Evolutionary conservation across 257 asterid species (phyloP), one percentile per base, ranked within the genome.

Genomic region (Haberlea rhodopensis): DNA sequence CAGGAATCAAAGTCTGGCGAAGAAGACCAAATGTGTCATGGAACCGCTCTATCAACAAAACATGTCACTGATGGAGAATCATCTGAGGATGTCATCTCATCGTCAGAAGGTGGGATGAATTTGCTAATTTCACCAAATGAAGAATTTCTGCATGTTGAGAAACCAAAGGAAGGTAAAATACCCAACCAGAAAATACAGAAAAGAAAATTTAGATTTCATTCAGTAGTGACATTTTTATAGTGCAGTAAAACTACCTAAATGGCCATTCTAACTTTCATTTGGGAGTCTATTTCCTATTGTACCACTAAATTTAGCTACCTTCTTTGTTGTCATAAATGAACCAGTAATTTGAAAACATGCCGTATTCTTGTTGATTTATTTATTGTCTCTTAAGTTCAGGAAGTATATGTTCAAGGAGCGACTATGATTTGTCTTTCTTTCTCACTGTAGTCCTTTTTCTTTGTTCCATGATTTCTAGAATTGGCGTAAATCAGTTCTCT

Each of bases 61-160:
- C 78, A 74, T 53, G 75, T 68, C 60, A 51, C 69, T 49, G 63
- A 60, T 29, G 85, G 63, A 25, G 77, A 68, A 23, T 56, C 46
- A 55, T 8, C 13, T 31, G 15, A 34, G 20, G 23, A 3, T 48
- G 25, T 7, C 25, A 22, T 19, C 56, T 18, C 22, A 19, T 51
- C 10, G 11, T 51, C 25, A 11, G 13, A 40, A 40, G 48, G 18
- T 40, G 48, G 48, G 18, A 40, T 40, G 48, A 13, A 40, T 40
- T 13, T 40, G 6, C 1, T 40, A 40, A 40, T 40, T 40, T 40
- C 48, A 40, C 3, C 18, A 40, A 9, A 40, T 40, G 18, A 4
- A 40, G 48, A 3, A 40, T 40, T 40, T 40, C 0, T 40, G 18
- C 11, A n/a, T 18, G 11, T 11, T 40, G 48, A 40, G 48, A 40